A percentile compares a stretch with the other conserved stretches of the same genome.
phyloP scores from a whole-genome alignment of 805 yeast genomes.

The Metschnikowia kunwiensis region DNA sequence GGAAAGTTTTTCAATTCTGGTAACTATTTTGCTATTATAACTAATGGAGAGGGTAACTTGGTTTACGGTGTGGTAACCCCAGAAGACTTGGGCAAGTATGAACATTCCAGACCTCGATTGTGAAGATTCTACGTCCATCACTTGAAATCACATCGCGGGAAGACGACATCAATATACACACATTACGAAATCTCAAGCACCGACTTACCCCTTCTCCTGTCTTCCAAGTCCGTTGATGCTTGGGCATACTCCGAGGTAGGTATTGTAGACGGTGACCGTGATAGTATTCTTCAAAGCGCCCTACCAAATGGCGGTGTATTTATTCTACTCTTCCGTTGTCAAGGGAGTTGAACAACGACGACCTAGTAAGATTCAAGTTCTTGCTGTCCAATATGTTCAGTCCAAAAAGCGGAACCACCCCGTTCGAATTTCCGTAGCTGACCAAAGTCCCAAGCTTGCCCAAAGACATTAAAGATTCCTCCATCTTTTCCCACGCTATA shows the following conservation, averaged over 20 bases:
- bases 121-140: no score
- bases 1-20: conserved; percentile 49
- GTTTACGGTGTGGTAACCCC: conserved; percentile 58
- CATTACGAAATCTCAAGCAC: conserved; percentile 47
- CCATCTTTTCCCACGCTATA: conserved; percentile 79
- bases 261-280: conserved; percentile 45
- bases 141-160: no score
- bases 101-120: conserved; percentile 21
- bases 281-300: conserved; percentile 23
- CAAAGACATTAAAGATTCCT: conserved; percentile 55
- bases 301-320: conserved; percentile 42
- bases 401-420: conserved; percentile 69
- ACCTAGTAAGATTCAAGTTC: conserved; percentile 64
- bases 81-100: conserved; percentile 26
- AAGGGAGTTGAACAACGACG: conserved; percentile 56
- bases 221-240: conserved; percentile 37
- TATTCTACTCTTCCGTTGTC: conserved; percentile 54
- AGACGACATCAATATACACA: no score
- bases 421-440: conserved; percentile 83
- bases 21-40: conserved; percentile 54
- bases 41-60: conserved; percentile 49
- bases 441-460: conserved; percentile 73
- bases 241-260: conserved; percentile 57
- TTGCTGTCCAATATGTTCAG: conserved; percentile 53
- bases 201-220: conserved; percentile 76